Conservation (phyloP, 352 stramenopile species). For the Phytophthora cactorum region DNA sequence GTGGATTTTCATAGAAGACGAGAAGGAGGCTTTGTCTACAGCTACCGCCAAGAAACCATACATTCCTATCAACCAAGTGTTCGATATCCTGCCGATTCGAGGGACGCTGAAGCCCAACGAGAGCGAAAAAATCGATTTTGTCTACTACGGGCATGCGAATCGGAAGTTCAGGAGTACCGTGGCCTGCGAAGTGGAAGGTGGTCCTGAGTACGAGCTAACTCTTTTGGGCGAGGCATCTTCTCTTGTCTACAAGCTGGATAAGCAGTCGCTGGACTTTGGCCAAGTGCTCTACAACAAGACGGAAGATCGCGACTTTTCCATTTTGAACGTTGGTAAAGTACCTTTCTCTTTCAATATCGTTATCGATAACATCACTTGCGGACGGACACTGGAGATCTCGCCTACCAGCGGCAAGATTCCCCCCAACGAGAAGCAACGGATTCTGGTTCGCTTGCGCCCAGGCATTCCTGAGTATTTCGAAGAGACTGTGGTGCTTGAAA, state of each 20-base stretch:
- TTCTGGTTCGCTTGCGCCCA: slow-evolving; percentile 88
- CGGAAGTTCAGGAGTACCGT: slow-evolving; percentile 89
- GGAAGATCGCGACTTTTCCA: slow-evolving; percentile 92
- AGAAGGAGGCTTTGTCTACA: slow-evolving; percentile 62
- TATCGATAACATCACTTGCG: slow-evolving; percentile 43
- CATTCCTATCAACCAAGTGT: slow-evolving; percentile 94
- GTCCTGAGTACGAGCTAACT: slow-evolving; percentile 93
- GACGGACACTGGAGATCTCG: slow-evolving; percentile 73
- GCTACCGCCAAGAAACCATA: slow-evolving; percentile 82
- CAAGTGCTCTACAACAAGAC: slow-evolving; percentile 93
- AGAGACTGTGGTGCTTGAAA: slow-evolving; percentile 91
- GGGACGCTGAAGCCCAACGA: slow-evolving; percentile 87
- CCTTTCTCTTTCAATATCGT: slow-evolving; percentile 86
- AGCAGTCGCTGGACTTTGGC: slow-evolving; percentile 93
- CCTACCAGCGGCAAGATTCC: slow-evolving; percentile 86
- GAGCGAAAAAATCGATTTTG: slow-evolving; percentile 92
- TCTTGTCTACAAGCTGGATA: slow-evolving; percentile 92
- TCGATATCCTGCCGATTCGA: slow-evolving; percentile 95
- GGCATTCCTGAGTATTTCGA: slow-evolving; percentile 88
- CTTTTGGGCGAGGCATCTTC: slow-evolving; percentile 92
- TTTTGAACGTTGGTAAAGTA: slow-evolving; percentile 94
- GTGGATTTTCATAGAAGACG: slow-evolving; percentile 96
- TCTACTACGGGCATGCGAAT: slow-evolving; percentile 94
- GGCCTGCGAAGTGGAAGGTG: slow-evolving; percentile 93
- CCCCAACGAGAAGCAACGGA: slow-evolving; percentile 89